phyloP scores from a whole-genome alignment of 225 moss, liverwort and hornwort species.

The Marchantia polymorpha region DNA sequence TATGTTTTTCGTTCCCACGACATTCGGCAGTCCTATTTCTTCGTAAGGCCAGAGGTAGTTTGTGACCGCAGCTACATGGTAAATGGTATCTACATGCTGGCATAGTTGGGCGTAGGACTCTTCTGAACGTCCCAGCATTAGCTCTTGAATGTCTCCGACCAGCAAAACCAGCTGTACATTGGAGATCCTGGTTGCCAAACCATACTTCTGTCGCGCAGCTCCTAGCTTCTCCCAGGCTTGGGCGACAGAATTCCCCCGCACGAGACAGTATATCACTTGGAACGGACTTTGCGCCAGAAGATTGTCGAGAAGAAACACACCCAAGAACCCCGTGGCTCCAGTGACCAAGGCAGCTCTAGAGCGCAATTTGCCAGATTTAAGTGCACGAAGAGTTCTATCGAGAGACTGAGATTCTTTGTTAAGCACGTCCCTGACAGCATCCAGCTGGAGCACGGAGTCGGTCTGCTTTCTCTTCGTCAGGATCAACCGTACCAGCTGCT shows the following conservation, averaged over 20 bases:
- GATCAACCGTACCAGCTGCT: neutral
- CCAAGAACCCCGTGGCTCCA: conserved; percentile 3
- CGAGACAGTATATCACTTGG: conserved; percentile 9
- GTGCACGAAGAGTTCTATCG: neutral
- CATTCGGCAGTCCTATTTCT: conserved; percentile 1
- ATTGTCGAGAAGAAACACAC: conserved; percentile 1
- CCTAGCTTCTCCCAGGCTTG: neutral
- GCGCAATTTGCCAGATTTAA: neutral
- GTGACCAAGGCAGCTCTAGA: neutral
- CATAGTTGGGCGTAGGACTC: neutral
- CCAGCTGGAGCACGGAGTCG: neutral
- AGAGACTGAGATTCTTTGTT: neutral
- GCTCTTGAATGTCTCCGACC: neutral
- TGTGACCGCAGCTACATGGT: neutral
- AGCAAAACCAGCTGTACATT: neutral
- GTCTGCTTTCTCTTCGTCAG: neutral
- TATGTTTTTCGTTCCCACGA: neutral
- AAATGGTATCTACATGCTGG: neutral
- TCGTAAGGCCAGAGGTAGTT: conserved; percentile 11
- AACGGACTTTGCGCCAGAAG: neutral
- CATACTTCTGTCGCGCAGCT: conserved; percentile 4
- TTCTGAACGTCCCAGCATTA: neutral
- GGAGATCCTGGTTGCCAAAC: neutral
- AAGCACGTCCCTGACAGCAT: neutral
- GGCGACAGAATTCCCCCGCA: neutral